These are phyloP conservation scores for Kodamaea sp. DNA, from an alignment of 1,139 yeast genomes.

Conservation along the genomic window DNA sequence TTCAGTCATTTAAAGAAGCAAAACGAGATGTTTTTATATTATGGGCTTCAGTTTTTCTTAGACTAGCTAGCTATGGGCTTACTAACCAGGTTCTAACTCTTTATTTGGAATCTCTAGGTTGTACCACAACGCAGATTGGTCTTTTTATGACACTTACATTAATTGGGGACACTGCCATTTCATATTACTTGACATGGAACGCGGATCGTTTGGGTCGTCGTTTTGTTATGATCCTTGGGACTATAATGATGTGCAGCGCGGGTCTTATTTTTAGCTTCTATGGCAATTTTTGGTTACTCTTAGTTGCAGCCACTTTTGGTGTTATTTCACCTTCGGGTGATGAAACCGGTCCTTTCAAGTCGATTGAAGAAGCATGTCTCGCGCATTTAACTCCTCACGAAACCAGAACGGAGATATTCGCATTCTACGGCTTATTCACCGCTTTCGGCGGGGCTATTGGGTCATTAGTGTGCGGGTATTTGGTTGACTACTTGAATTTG, in stretches of 20 bases:
- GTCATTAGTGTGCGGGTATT: constrained; percentile 58
- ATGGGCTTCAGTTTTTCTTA: constrained; percentile 66
- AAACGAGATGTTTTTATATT: constrained; percentile 58
- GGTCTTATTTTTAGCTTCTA: constrained; percentile 60
- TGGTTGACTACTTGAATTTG: constrained; percentile 44
- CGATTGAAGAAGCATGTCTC: constrained; percentile 81
- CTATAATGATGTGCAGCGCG: constrained; percentile 65
- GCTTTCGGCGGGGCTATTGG: constrained; percentile 78
- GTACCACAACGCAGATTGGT: constrained; percentile 63
- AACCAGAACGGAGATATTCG: constrained; percentile 71
- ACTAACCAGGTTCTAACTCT: constrained; percentile 78
- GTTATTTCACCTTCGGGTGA: constrained; percentile 89
- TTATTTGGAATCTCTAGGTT: constrained; percentile 54
- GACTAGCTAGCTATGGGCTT: constrained; percentile 76
- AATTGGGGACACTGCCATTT: constrained; percentile 72
- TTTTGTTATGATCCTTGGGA: constrained; percentile 59
- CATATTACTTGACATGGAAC: constrained; percentile 71
- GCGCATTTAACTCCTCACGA: constrained; percentile 73
- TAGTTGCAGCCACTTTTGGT: constrained; percentile 54
- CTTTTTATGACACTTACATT: constrained; percentile 79
- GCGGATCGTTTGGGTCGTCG: constrained; percentile 78
- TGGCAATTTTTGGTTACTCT: constrained; percentile 50
- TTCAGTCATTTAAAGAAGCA: constrained; percentile 24
- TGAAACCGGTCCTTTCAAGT: constrained; percentile 90
- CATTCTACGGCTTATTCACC: constrained; percentile 64